Conservation (phyloP, 495 filamentous ascomycete genomes). For the Cercophora newfieldiana region DNA sequence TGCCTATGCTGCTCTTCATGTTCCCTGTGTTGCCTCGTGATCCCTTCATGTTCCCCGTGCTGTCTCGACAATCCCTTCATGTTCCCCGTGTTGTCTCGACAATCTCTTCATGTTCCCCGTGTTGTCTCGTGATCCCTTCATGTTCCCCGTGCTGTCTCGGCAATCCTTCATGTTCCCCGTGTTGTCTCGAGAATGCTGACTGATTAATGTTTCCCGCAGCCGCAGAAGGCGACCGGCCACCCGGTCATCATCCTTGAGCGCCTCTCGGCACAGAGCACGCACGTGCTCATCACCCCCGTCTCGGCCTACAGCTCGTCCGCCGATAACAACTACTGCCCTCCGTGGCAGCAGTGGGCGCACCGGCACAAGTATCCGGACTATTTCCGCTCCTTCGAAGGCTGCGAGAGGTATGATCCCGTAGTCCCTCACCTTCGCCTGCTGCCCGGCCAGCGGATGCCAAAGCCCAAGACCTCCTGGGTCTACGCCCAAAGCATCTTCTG, state of each 20-base stretch:
- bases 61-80: too few species aligned
- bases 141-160: too few species aligned
- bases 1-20: too few species aligned
- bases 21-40: too few species aligned
- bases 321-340: constrained; percentile 25
- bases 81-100: too few species aligned
- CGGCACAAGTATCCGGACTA: constrained; percentile 4
- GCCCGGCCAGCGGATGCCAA: neutral
- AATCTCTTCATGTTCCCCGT: too few species aligned
- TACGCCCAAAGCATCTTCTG: neutral
- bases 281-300: constrained; percentile 32
- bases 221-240: constrained; percentile 29
- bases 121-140: too few species aligned
- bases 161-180: too few species aligned
- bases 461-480: neutral
- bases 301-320: constrained; percentile 33
- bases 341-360: constrained; percentile 32
- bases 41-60: too few species aligned
- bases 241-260: constrained; percentile 36
- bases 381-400: constrained; percentile 37
- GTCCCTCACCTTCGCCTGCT: constrained; percentile 25
- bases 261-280: constrained; percentile 7
- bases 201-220: too few species aligned
- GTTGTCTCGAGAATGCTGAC: too few species aligned
- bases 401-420: neutral